phyloP scores from a whole-genome alignment of 208 protist genomes.

The Trypanosoma avium region DNA sequence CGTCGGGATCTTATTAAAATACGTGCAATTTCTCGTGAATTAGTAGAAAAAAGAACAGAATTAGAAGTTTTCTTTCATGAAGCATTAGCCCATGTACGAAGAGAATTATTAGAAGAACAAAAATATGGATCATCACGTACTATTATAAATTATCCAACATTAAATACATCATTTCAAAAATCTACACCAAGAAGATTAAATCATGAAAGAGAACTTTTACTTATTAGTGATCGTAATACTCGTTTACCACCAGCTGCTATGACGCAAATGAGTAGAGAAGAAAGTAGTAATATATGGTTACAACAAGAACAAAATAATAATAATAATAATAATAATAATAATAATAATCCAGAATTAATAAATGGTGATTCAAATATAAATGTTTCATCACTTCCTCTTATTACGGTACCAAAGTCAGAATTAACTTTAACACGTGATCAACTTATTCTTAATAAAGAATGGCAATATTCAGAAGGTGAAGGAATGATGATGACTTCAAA shows the following conservation, averaged over 20 bases:
- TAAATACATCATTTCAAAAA: slow-evolving; percentile 35
- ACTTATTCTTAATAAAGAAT: slow-evolving; percentile 16
- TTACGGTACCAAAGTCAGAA: background rate
- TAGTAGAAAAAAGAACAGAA: slow-evolving; percentile 75
- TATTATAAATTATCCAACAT: background rate
- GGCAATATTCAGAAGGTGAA: background rate
- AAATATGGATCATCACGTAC: slow-evolving; percentile 6
- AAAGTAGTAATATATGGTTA: background rate
- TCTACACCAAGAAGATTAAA: slow-evolving; percentile 51
- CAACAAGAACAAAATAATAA: too few species aligned
- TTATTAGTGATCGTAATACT: slow-evolving; percentile 37
- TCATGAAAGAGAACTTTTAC: slow-evolving; percentile 31
- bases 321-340: too few species aligned
- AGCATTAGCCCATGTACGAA: slow-evolving; percentile 75
- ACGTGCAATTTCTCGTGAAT: slow-evolving; percentile 41
- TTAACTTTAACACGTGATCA: background rate
- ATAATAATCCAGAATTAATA: too few species aligned
- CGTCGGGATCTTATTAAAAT: slow-evolving; percentile 63
- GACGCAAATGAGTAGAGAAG: slow-evolving; percentile 3
- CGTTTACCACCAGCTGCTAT: background rate
- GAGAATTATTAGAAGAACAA: slow-evolving; percentile 57
- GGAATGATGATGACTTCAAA: background rate
- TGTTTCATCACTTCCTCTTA: slow-evolving; percentile 12
- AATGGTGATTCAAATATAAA: too few species aligned
- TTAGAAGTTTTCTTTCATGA: slow-evolving; percentile 88